Evolutionary conservation across 2,329 filamentous ascomycete species (phyloP).

Genomic region (Thielaviopsis musarum): DNA sequence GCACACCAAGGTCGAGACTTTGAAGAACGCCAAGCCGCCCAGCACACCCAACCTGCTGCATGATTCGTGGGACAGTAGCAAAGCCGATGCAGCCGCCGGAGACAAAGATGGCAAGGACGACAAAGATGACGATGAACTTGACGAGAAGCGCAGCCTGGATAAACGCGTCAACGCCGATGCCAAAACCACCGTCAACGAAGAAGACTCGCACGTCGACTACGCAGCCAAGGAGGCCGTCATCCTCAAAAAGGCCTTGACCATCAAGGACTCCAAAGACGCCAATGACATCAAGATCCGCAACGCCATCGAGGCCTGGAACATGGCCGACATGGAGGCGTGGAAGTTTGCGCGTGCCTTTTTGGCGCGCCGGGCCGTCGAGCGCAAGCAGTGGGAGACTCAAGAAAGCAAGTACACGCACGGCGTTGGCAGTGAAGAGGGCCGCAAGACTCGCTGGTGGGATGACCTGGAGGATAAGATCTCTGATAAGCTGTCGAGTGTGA

Average conservation of each 20-base stretch:
- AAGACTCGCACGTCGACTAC: not conserved
- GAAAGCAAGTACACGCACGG: constrained; percentile 48
- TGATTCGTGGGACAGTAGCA: constrained; percentile 3
- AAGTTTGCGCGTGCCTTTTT: constrained; percentile 53
- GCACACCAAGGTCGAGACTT: constrained; percentile 19
- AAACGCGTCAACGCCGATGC: constrained; percentile 20
- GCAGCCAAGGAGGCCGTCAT: constrained; percentile 28
- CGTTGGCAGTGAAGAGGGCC: constrained; percentile 34
- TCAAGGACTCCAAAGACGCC: constrained; percentile 25
- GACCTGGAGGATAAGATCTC: constrained; percentile 13
- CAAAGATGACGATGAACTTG: constrained; percentile 23
- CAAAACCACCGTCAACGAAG: constrained; percentile 32
- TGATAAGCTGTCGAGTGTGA: constrained; percentile 8
- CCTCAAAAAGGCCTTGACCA: constrained; percentile 35
- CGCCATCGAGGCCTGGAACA: constrained; percentile 47
- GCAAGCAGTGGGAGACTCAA: constrained; percentile 51
- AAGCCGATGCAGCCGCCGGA: not conserved
- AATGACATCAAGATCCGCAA: constrained; percentile 30
- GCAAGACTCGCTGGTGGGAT: constrained; percentile 23
- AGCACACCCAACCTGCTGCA: constrained; percentile 30
- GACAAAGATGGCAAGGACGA: constrained; percentile 10
- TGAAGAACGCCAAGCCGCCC: constrained; percentile 10
- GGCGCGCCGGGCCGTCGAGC: constrained; percentile 44
- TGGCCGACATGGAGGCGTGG: constrained; percentile 65
- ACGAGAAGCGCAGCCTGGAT: constrained; percentile 24